Percentiles rank a stretch among this genome's conserved stretches.
Evolutionary conservation across 2,329 filamentous ascomycete genomes (phyloP).

Genomic region (Tolypocladium tundrense): DNA sequence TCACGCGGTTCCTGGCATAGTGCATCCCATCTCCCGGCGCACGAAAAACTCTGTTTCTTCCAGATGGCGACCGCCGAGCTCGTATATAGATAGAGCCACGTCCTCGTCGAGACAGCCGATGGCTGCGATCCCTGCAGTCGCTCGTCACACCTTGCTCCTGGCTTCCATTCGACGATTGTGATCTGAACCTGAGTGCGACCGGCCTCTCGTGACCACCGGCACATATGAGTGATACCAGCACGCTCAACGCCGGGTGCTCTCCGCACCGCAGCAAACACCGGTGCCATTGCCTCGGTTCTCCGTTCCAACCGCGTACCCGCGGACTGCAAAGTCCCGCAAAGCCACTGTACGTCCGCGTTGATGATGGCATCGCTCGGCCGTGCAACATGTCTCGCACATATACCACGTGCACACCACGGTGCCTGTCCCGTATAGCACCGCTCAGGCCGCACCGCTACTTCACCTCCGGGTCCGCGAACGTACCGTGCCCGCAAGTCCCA

Average conservation of each 20-base stretch:
- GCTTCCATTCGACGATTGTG: neutral
- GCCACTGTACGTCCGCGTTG: neutral
- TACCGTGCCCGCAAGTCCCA: neutral
- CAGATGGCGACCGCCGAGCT: neutral
- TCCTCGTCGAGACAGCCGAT: neutral
- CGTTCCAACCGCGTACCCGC: too few relatives aligned
- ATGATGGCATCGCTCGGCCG: neutral
- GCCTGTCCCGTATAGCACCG: neutral
- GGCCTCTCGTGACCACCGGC: neutral
- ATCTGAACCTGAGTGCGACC: neutral
- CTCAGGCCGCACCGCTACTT: neutral
- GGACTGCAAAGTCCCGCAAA: neutral
- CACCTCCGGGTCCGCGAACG: neutral
- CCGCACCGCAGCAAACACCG: neutral
- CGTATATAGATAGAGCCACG: neutral
- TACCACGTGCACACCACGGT: neutral
- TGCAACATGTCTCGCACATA: neutral
- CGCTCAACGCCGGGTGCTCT: neutral
- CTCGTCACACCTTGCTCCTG: neutral
- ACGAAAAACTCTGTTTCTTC: neutral
- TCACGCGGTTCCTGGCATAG: constrained; percentile 5
- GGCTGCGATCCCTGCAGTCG: neutral
- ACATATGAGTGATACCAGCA: neutral
- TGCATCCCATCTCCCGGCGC: constrained; percentile 1
- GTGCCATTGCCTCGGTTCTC: neutral